These are phyloP conservation scores for Malus hybrid DNA, from an alignment of 331 rosid species.

Conservation along the genomic window DNA sequence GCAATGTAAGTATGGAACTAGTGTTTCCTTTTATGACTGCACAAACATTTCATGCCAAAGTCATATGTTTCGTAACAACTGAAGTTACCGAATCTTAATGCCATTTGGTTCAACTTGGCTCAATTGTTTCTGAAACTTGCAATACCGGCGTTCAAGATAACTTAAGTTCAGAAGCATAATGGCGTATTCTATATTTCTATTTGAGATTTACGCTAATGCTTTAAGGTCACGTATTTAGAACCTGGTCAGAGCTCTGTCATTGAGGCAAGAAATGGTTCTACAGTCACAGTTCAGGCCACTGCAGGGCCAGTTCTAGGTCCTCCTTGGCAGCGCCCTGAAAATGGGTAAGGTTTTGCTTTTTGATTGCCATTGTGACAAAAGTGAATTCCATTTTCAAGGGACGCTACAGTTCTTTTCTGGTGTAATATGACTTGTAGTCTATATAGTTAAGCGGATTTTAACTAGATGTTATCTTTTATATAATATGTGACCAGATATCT, in stretches of 20 bases:
- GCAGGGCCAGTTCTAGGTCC: constrained; percentile 96
- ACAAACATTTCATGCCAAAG: background rate
- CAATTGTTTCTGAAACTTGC: background rate
- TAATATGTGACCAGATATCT: constrained; percentile 51
- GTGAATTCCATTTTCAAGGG: background rate
- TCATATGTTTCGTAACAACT: background rate
- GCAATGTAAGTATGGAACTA: constrained; percentile 42
- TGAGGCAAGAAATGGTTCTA: constrained; percentile 56
- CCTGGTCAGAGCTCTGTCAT: constrained; percentile 72
- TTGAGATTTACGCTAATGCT: background rate
- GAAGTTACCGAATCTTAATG: background rate
- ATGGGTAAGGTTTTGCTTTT: constrained; percentile 47
- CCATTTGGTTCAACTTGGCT: constrained; percentile 1
- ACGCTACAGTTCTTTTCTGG: background rate
- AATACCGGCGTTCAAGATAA: background rate
- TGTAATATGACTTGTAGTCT: background rate
- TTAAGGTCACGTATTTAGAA: constrained; percentile 72
- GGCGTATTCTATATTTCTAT: background rate
- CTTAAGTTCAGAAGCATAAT: background rate
- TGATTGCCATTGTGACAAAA: too few species aligned
- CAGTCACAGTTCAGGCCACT: constrained; percentile 61
- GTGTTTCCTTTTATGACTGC: background rate
- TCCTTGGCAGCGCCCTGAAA: constrained; percentile 97
- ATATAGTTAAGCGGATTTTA: background rate
- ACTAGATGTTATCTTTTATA: background rate